Conservation (phyloP, 1,139 yeast species). For the Debaryomycetaceae sp. region DNA sequence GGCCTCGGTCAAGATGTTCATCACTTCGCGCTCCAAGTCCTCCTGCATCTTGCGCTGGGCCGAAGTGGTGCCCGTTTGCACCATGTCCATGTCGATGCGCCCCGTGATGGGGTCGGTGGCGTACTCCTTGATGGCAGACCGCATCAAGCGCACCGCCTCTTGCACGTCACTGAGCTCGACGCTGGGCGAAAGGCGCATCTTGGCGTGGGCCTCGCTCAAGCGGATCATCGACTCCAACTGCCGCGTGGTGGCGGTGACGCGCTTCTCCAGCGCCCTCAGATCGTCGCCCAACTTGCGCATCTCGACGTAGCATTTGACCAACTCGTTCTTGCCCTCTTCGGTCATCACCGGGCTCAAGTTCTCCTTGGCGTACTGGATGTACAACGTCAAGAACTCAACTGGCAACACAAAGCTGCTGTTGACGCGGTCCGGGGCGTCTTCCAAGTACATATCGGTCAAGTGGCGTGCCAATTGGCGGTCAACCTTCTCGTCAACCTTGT, state of each 20-base stretch:
- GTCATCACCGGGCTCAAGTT: constrained; percentile 73
- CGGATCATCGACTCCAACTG: constrained; percentile 96
- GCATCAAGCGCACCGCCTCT: constrained; percentile 90
- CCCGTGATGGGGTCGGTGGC: constrained; percentile 98
- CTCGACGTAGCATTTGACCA: constrained; percentile 86
- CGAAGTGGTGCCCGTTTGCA: constrained; percentile 91
- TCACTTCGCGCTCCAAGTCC: constrained; percentile 62
- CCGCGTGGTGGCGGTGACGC: constrained; percentile 97
- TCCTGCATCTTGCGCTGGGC: constrained; percentile 80
- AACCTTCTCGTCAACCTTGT: constrained; percentile 80
- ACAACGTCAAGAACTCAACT: constrained; percentile 78
- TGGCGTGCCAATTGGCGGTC: constrained; percentile 89
- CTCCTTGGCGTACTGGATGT: constrained; percentile 90
- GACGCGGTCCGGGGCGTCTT: constrained; percentile 77
- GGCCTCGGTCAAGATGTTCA: constrained; percentile 41
- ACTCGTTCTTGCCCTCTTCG: constrained; percentile 74
- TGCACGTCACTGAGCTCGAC: constrained; percentile 83
- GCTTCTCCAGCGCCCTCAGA: constrained; percentile 74
- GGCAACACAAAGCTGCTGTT: constrained; percentile 67
- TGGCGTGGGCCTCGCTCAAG: constrained; percentile 93
- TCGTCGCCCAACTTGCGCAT: constrained; percentile 96
- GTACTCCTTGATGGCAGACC: constrained; percentile 92
- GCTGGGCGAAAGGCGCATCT: constrained; percentile 71
- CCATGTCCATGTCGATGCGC: constrained; percentile 93
- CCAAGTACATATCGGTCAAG: constrained; percentile 86